Conservation (phyloP, 2,329 filamentous ascomycete species). For the Lachnellula arida region DNA sequence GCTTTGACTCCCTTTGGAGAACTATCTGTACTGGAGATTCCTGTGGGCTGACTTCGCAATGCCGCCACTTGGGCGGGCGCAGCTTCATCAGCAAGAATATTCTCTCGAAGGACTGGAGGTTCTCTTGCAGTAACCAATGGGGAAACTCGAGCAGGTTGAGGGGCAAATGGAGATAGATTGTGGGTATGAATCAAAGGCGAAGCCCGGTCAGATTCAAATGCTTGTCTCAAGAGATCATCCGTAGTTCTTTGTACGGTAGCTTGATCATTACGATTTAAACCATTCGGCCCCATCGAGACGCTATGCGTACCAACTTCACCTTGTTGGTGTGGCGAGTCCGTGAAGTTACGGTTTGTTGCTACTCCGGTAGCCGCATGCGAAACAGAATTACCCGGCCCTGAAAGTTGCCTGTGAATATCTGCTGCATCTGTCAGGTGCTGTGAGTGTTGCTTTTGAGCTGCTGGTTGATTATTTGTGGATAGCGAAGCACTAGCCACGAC, state of each 20-base stretch:
- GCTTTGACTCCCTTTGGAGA: constrained; percentile 51
- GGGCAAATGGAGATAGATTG: constrained; percentile 67
- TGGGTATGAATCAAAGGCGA: constrained; percentile 68
- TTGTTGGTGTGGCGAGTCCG: not conserved
- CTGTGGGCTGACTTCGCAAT: constrained; percentile 44
- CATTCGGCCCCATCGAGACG: not conserved
- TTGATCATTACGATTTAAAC: constrained; percentile 30
- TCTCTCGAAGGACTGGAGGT: constrained; percentile 28
- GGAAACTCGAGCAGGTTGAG: constrained; percentile 68
- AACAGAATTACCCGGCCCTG: constrained; percentile 7
- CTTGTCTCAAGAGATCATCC: constrained; percentile 36
- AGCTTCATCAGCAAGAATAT: constrained; percentile 23
- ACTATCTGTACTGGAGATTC: constrained; percentile 54
- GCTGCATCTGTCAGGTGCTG: constrained; percentile 11
- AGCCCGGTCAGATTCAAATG: constrained; percentile 38
- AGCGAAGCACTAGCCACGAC: constrained; percentile 27
- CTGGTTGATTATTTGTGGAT: constrained; percentile 28
- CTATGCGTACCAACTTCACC: not conserved
- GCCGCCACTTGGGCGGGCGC: constrained; percentile 51
- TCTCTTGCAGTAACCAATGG: constrained; percentile 45
- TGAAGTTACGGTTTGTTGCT: not conserved
- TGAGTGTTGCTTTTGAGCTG: constrained; percentile 16
- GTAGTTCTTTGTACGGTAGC: constrained; percentile 33
- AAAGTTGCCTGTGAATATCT: not conserved
- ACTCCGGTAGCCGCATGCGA: constrained; percentile 8